Base-by-base conservation (phyloP, 208 protist genomes). In the Crithidia brevicula region DNA sequence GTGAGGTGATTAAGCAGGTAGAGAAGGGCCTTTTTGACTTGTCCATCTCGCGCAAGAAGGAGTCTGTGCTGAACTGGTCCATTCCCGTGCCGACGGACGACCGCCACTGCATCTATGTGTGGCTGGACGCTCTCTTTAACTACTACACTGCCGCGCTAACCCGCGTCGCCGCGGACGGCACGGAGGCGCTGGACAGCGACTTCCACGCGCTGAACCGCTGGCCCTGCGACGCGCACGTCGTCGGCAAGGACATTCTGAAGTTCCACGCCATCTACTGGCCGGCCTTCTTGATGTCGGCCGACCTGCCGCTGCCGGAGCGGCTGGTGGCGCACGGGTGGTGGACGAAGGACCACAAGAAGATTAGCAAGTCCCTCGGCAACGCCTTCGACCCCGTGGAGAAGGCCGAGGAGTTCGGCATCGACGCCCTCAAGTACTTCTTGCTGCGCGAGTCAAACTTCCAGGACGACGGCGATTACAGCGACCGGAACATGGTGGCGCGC, bases 241-340 rank as follows among this genome's bases (percentile, higher is more conserved):
- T 99, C 25, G 99, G 99, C 18, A 99, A 99, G 81, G 99, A 99
- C 77, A 99, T 99, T 68, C 70, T 99, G 20, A 96, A 98, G 70
- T 99, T 99, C 77, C 99, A 99, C 78, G 86, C 93, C 42, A 92
- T 99, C 58, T 99, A 99, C 79, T 99, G 99, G 99, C 98, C 98
- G 1, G 95, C 97, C 7, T 99, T 99, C 57, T 79, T 99, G 33
- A 83, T 99, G 62, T 97, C 93, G 15, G 93, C 95, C 1, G 97
- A 88, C 16, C 72, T 99, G 33, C 84, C 81, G n/a, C 78, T 97
- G 23, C 98, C 98, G 7, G 85, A 95, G 70, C 63, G 76, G 36
- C 64, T 99, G 15, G 74, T 98, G 33, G 87, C 94, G 16, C 98
- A 99, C 77, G 93, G 94, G 18, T 98, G 95, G 93, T 98, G 97